phyloP scores from a whole-genome alignment of 345 rosid species.

The Psidium friedrichsthalianum region DNA sequence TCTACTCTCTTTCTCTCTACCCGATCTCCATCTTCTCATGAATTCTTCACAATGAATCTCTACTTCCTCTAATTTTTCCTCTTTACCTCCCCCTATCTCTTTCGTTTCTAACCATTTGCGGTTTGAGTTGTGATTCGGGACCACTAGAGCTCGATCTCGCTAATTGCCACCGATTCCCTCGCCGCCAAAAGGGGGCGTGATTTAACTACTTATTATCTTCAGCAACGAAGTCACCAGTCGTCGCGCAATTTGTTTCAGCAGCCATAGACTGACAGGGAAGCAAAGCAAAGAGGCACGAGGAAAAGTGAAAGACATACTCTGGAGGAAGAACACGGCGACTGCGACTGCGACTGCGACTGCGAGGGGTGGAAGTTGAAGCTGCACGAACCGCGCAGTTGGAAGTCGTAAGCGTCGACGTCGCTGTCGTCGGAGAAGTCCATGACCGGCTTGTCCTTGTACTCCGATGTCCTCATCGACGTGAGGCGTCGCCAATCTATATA shows the following conservation, averaged over 20 bases:
- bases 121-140: not conserved
- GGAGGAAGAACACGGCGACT: not conserved
- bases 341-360: too few species aligned
- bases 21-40: not conserved
- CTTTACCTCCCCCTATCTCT: not conserved
- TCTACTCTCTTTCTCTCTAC: not conserved
- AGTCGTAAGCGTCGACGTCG: conserved; percentile 4
- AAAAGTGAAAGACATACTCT: not conserved
- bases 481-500: not conserved
- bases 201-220: not conserved
- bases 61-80: not conserved
- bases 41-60: not conserved
- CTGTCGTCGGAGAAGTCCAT: conserved; percentile 13
- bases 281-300: not conserved
- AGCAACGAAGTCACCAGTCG: too few species aligned
- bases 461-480: conserved; percentile 18
- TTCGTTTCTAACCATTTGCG: not conserved
- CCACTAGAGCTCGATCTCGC: not conserved
- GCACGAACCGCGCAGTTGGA: conserved; percentile 1
- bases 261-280: too few species aligned
- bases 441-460: conserved; percentile 23
- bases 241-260: too few species aligned
- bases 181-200: not conserved
- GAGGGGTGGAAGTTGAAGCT: conserved; percentile 10
- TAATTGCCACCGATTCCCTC: not conserved